Evolutionary conservation across 768 basidiomycete species (phyloP).

Genomic region (Naganishia randhawae): DNA sequence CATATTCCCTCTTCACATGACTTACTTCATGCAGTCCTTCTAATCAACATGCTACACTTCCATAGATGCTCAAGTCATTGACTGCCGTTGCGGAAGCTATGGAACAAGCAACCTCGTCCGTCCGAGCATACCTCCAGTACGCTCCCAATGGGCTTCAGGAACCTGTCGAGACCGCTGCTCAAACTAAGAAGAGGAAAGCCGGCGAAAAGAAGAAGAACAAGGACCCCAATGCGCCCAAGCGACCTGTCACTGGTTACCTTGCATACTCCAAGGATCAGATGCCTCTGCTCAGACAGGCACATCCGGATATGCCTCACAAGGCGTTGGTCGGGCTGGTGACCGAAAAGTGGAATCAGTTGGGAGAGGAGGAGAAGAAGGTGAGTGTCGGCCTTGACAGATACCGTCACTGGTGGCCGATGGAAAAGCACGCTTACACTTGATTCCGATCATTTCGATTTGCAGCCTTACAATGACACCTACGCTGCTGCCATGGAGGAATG

Average conservation of each 20-base stretch:
- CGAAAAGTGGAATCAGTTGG: conserved; percentile 68
- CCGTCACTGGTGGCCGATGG: not conserved
- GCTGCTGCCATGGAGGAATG: conserved; percentile 12
- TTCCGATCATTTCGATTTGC: no score
- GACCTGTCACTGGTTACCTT: conserved; percentile 87
- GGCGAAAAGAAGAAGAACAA: conserved; percentile 61
- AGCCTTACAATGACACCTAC: conserved; percentile 17
- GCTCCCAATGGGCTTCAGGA: conserved; percentile 32
- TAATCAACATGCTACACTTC: not conserved
- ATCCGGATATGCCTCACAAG: conserved; percentile 64
- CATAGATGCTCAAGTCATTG: conserved; percentile 48
- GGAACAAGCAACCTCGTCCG: conserved; percentile 37
- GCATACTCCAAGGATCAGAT: conserved; percentile 90
- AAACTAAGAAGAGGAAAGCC: conserved; percentile 11
- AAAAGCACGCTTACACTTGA: not conserved
- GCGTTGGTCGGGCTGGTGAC: conserved; percentile 71
- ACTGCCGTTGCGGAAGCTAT: conserved; percentile 43
- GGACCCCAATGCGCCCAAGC: conserved; percentile 92
- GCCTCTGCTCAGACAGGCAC: conserved; percentile 62
- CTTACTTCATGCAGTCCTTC: not conserved
- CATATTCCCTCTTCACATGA: not conserved
- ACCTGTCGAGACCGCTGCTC: conserved; percentile 11
- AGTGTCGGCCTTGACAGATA: conserved; percentile 43
- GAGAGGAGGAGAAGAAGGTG: conserved; percentile 69
- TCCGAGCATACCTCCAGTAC: conserved; percentile 41